Percentiles rank a stretch among this genome's conserved stretches.
Evolutionary conservation across 371 early-diverging fungal genomes (phyloP).

Genomic region (Mortierella sp.): DNA sequence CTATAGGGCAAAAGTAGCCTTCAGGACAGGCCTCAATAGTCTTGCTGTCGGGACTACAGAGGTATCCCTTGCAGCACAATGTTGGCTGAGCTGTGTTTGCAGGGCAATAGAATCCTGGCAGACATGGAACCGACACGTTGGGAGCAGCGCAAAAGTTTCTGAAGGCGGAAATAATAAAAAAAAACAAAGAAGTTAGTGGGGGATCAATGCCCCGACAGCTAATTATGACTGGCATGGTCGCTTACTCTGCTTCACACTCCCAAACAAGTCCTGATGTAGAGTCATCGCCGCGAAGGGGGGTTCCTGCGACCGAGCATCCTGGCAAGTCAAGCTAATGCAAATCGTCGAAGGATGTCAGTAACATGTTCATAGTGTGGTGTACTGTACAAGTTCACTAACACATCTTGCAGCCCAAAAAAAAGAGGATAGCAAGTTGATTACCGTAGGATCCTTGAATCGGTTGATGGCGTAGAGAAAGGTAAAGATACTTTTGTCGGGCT

Average conservation of each 20-base stretch:
- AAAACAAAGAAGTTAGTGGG: too few relatives aligned
- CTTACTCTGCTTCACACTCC: constrained; percentile 48
- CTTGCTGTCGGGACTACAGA: constrained; percentile 54
- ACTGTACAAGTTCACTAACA: not conserved
- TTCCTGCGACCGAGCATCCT: constrained; percentile 39
- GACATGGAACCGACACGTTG: constrained; percentile 41
- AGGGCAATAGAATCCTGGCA: constrained; percentile 61
- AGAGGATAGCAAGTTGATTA: constrained; percentile 3
- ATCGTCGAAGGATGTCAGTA: not conserved
- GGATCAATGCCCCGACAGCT: too few relatives aligned
- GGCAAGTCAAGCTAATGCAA: constrained; percentile 18
- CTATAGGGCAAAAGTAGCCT: constrained; percentile 49
- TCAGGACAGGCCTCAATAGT: constrained; percentile 53
- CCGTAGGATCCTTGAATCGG: constrained; percentile 37
- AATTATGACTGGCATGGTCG: too few relatives aligned
- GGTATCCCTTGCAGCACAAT: constrained; percentile 60
- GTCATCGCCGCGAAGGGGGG: constrained; percentile 21
- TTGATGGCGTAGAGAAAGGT: constrained; percentile 38
- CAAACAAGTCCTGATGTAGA: constrained; percentile 42
- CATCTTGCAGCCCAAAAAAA: not conserved
- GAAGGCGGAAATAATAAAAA: not conserved
- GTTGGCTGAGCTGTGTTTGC: constrained; percentile 61
- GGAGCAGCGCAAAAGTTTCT: constrained; percentile 50
- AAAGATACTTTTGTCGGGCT: constrained; percentile 43
- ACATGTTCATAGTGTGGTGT: too few relatives aligned